phyloP scores from a whole-genome alignment of 75 land plant genomes.

The Picea sitchensis region DNA sequence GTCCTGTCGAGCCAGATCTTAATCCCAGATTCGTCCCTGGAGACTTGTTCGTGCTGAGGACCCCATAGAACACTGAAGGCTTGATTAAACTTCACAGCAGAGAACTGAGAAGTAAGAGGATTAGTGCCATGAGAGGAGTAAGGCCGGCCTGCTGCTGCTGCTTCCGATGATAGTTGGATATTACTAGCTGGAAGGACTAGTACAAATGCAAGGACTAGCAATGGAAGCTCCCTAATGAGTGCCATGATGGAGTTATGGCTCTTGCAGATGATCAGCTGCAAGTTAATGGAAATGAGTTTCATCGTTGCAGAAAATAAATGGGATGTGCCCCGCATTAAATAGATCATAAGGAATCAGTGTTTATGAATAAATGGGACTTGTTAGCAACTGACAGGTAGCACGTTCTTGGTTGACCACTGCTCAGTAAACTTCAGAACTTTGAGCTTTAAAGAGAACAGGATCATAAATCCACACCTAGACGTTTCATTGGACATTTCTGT shows the following conservation, averaged over 20 bases:
- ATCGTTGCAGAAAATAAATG: neutral
- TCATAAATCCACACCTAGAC: too few relatives aligned
- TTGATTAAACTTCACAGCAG: slow-evolving; percentile 31
- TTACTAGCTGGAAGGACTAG: neutral
- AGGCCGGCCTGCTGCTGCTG: too few relatives aligned
- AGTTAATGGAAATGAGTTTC: neutral
- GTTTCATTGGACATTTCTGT: too few relatives aligned
- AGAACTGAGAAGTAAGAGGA: slow-evolving; percentile 23
- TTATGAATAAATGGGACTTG: neutral
- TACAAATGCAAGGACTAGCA: neutral
- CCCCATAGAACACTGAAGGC: slow-evolving; percentile 59
- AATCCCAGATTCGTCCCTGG: slow-evolving; percentile 24
- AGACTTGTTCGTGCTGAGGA: slow-evolving; percentile 44
- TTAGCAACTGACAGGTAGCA: slow-evolving; percentile 1
- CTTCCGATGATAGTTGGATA: neutral
- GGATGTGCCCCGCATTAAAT: neutral
- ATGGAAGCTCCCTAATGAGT: neutral
- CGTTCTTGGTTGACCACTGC: neutral
- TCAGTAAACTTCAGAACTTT: neutral
- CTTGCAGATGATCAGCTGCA: neutral
- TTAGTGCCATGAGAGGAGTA: too few relatives aligned
- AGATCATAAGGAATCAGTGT: neutral
- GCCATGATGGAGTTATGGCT: neutral
- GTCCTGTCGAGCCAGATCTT: slow-evolving; percentile 65
- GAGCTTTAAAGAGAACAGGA: neutral